phyloP scores from a whole-genome alignment of 306 rosid genomes.

The Cicer yamashitae region DNA sequence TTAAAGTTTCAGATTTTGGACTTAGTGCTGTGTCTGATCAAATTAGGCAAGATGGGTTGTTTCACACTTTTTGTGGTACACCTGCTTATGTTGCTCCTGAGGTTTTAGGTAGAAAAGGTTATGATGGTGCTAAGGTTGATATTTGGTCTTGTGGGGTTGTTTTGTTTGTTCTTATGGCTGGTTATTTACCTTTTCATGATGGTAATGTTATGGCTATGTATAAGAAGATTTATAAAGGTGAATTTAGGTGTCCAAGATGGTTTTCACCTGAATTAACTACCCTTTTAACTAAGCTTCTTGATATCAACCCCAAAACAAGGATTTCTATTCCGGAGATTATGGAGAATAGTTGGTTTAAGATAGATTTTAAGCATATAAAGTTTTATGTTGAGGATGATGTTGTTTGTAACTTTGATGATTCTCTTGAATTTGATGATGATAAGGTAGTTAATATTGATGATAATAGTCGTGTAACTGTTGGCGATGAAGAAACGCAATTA shows the following conservation, averaged over 20 bases:
- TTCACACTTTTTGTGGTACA: conserved; percentile 73
- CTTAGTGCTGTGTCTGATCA: conserved; percentile 65
- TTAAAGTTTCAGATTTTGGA: conserved; percentile 74
- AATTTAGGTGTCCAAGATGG: conserved; percentile 62
- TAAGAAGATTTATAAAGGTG: conserved; percentile 62
- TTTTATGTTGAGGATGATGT: conserved; percentile 60
- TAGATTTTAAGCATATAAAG: conserved; percentile 54
- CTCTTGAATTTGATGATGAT: background rate
- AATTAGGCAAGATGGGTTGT: conserved; percentile 61
- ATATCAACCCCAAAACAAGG: conserved; percentile 53
- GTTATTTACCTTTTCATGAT: conserved; percentile 60
- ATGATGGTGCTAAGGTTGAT: conserved; percentile 61
- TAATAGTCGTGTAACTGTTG: background rate
- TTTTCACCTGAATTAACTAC: conserved; percentile 48
- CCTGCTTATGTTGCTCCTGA: conserved; percentile 75
- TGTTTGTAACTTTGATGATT: conserved; percentile 46
- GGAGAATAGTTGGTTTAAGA: conserved; percentile 58
- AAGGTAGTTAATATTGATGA: background rate
- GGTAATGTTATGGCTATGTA: conserved; percentile 56
- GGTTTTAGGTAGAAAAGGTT: conserved; percentile 57
- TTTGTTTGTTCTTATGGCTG: conserved; percentile 60
- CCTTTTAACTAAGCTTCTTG: conserved; percentile 53
- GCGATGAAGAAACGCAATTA: conserved; percentile 2
- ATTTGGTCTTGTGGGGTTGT: conserved; percentile 70
- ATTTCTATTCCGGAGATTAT: conserved; percentile 59